These are phyloP conservation scores for Alopecurus myosuroides DNA, from an alignment of 176 grass and related monocot species.

Conservation along the genomic window DNA sequence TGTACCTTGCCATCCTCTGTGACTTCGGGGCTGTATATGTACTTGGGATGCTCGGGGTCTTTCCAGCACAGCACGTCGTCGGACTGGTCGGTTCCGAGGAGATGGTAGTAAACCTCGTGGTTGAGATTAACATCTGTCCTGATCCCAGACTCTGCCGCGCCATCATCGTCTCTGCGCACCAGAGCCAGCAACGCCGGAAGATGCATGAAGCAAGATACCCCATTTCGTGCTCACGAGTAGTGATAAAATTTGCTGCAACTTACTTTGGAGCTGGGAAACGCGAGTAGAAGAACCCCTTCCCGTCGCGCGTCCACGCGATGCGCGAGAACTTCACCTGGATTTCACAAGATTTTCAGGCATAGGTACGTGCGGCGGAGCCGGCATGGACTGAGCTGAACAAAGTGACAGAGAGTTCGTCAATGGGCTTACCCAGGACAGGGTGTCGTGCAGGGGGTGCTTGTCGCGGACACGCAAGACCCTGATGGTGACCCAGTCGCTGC, in stretches of 20 bases:
- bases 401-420: no score
- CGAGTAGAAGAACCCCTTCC: slow-evolving; percentile 85
- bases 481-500: slow-evolving; percentile 88
- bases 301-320: slow-evolving; percentile 75
- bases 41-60: slow-evolving; percentile 73
- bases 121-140: slow-evolving; percentile 79
- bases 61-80: slow-evolving; percentile 81
- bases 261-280: slow-evolving; percentile 79
- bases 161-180: slow-evolving; percentile 26
- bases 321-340: slow-evolving; percentile 64
- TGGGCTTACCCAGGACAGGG: slow-evolving; percentile 49
- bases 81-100: slow-evolving; percentile 80
- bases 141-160: slow-evolving; percentile 44
- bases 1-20: slow-evolving; percentile 88
- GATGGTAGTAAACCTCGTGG: slow-evolving; percentile 78
- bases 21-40: slow-evolving; percentile 51
- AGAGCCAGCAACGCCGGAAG: background rate
- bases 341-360: no score
- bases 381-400: no score
- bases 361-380: no score
- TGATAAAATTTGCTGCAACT: background rate
- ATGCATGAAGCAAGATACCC: background rate
- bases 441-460: slow-evolving; percentile 37
- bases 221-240: background rate
- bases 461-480: slow-evolving; percentile 64